phyloP scores from a whole-genome alignment of 176 grass and related monocot genomes.

The Metroxylon sagu region DNA sequence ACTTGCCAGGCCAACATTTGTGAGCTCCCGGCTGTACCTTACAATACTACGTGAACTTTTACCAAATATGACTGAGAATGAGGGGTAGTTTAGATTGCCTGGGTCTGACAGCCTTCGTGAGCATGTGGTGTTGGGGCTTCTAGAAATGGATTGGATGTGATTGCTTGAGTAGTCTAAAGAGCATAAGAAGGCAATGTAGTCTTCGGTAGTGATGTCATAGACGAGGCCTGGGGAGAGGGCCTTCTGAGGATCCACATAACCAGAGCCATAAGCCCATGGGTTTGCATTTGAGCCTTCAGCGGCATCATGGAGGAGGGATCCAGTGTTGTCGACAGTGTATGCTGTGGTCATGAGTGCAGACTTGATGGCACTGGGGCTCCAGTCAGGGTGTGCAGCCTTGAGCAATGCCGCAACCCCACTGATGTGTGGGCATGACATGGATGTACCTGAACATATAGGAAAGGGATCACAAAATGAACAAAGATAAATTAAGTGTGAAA shows the following conservation, averaged over 20 bases:
- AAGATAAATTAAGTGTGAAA: too few species aligned
- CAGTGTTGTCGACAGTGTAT: constrained; percentile 66
- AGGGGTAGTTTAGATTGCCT: constrained; percentile 85
- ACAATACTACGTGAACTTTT: constrained; percentile 31
- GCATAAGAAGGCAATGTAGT: constrained; percentile 83
- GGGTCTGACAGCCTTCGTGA: constrained; percentile 51
- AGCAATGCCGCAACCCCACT: constrained; percentile 66
- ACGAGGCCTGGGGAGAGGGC: constrained; percentile 80
- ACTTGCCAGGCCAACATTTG: constrained; percentile 45
- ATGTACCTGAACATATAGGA: constrained; percentile 42
- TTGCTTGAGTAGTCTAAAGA: constrained; percentile 38
- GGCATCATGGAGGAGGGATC: constrained; percentile 40
- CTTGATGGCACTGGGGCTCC: constrained; percentile 88
- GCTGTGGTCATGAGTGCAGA: constrained; percentile 89
- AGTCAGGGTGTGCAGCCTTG: constrained; percentile 74
- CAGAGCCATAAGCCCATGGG: constrained; percentile 65
- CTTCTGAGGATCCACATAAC: constrained; percentile 63
- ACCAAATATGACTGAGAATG: constrained; percentile 73
- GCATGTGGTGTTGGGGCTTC: constrained; percentile 48
- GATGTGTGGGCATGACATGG: constrained; percentile 96
- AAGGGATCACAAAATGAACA: too few species aligned
- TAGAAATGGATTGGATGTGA: constrained; percentile 59
- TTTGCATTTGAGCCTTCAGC: constrained; percentile 46
- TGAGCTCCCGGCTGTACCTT: constrained; percentile 65
- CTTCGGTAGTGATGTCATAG: constrained; percentile 53